Evolutionary conservation across 345 rosid genomes (phyloP).

Genomic region (Corchorus olitorius): DNA sequence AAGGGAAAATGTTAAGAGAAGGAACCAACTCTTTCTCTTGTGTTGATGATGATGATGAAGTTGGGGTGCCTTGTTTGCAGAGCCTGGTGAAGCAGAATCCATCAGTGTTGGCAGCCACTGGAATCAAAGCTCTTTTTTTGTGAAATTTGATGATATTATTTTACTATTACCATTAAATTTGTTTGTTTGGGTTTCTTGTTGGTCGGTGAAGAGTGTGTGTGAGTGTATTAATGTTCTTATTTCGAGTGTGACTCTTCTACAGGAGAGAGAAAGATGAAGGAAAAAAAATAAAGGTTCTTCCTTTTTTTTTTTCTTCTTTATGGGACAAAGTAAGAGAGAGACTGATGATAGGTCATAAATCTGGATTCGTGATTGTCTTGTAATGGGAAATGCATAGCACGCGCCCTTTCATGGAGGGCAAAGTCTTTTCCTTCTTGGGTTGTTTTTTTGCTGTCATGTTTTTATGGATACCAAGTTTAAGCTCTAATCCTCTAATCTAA

Average conservation of each 20-base stretch:
- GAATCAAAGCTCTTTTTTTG: background rate
- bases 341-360: background rate
- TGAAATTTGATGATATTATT: background rate
- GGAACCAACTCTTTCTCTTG: slow-evolving; percentile 56
- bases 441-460: background rate
- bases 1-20: slow-evolving; percentile 40
- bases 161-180: background rate
- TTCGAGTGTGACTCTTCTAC: background rate
- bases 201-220: background rate
- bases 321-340: background rate
- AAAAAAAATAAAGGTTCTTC: background rate
- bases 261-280: background rate
- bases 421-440: background rate
- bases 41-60: slow-evolving; percentile 32
- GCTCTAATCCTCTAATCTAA: too few relatives aligned
- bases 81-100: slow-evolving; percentile 1
- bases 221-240: too few relatives aligned
- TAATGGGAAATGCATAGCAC: background rate
- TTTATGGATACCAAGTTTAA: too few relatives aligned
- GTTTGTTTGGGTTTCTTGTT: background rate
- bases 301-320: background rate
- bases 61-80: slow-evolving; percentile 19
- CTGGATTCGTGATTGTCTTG: background rate
- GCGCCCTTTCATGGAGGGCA: background rate
- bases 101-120: background rate